These are phyloP conservation scores for Boletus smithii DNA, from an alignment of 1,284 basidiomycete genomes.

Conservation along the genomic window DNA sequence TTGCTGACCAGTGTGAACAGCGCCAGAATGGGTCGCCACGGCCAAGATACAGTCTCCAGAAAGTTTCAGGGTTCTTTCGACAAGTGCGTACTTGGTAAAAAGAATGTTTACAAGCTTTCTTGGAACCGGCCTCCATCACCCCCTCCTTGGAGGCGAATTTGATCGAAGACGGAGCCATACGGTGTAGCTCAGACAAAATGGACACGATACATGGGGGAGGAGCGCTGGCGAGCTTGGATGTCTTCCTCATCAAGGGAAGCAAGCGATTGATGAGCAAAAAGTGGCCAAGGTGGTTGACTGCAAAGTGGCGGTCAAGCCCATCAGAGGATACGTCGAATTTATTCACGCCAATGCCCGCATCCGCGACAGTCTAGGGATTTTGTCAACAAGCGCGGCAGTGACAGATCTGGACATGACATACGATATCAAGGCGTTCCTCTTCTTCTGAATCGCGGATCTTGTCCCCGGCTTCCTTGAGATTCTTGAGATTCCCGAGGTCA, in stretches of 20 bases:
- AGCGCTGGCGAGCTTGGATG: constrained; percentile 28
- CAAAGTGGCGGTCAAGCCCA: constrained; percentile 41
- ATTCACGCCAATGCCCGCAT: constrained; percentile 43
- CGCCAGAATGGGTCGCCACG: constrained; percentile 40
- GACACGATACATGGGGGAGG: constrained; percentile 40
- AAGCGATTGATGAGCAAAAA: constrained; percentile 44
- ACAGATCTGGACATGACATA: no score
- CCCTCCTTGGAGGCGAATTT: no score
- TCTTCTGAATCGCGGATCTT: constrained; percentile 29
- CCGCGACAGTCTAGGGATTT: constrained; percentile 36
- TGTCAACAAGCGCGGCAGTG: neutral
- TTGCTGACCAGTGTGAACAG: constrained; percentile 44
- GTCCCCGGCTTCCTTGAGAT: constrained; percentile 40
- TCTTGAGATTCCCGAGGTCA: constrained; percentile 39
- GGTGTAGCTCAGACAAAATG: constrained; percentile 42
- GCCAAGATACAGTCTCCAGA: constrained; percentile 35
- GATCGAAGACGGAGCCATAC: constrained; percentile 35
- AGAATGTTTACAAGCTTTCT: constrained; percentile 45
- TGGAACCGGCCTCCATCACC: no score
- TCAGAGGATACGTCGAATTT: constrained; percentile 39
- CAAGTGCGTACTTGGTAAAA: constrained; percentile 39
- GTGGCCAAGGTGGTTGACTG: constrained; percentile 41
- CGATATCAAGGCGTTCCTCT: constrained; percentile 41
- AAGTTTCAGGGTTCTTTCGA: constrained; percentile 38
- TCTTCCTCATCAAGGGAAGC: constrained; percentile 42